Percentiles rank a stretch among this genome's conserved stretches.
phyloP scores from a whole-genome alignment of 2,329 filamentous ascomycete genomes.

The Fusarium nodosum region DNA sequence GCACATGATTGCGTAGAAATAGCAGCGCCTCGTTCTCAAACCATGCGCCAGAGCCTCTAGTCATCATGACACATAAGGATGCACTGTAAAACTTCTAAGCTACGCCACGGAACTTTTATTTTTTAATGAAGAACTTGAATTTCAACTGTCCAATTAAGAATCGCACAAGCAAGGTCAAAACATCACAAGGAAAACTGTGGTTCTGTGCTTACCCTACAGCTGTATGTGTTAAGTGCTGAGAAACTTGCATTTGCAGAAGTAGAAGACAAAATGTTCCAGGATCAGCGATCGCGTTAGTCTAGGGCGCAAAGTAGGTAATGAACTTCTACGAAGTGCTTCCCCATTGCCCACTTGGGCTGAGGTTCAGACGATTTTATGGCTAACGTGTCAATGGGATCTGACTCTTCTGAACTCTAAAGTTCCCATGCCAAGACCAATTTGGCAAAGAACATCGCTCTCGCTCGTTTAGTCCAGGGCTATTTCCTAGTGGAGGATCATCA shows the following conservation, averaged over 20 bases:
- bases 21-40: background rate
- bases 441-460: background rate
- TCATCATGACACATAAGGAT: background rate
- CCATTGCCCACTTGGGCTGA: background rate
- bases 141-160: background rate
- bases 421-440: background rate
- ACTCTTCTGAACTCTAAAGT: background rate
- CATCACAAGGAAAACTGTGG: background rate
- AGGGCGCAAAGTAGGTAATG: background rate
- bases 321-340: background rate
- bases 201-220: background rate
- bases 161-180: background rate
- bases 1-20: too few species aligned
- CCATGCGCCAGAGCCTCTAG: background rate
- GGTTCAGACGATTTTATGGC: background rate
- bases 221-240: background rate
- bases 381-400: slow-evolving; percentile 2
- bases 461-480: background rate
- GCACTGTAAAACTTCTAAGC: too few species aligned
- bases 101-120: background rate
- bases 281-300: background rate
- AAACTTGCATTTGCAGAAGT: background rate
- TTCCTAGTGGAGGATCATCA: slow-evolving; percentile 1
- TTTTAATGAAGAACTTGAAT: background rate
- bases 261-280: background rate